Evolutionary conservation across 345 rosid species (phyloP).

Genomic region (Hirschfeldia incana): DNA sequence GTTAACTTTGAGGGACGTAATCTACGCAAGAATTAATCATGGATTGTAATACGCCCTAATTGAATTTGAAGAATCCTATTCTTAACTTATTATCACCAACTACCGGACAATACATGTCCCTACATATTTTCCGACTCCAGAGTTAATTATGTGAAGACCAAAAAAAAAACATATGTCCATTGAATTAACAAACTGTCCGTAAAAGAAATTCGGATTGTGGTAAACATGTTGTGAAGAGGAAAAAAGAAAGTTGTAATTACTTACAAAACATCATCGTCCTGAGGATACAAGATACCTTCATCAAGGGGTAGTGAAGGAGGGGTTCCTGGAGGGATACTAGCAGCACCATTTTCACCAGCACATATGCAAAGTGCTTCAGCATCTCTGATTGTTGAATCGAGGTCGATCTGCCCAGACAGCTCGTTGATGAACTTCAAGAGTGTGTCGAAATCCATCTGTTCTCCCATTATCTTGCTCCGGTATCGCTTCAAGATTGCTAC

Average conservation of each 20-base stretch:
- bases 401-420: slow-evolving; percentile 78
- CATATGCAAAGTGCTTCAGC: slow-evolving; percentile 93
- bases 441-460: slow-evolving; percentile 94
- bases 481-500: slow-evolving; percentile 89
- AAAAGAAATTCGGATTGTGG: slow-evolving; percentile 23
- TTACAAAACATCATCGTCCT: slow-evolving; percentile 70
- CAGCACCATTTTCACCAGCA: slow-evolving; percentile 93
- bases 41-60: slow-evolving; percentile 3
- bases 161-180: slow-evolving; percentile 2
- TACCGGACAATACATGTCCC: slow-evolving; percentile 1
- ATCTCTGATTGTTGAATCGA: slow-evolving; percentile 70
- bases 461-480: slow-evolving; percentile 84
- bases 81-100: slow-evolving; percentile 7
- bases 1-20: background rate
- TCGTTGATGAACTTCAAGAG: slow-evolving; percentile 93
- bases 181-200: slow-evolving; percentile 13
- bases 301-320: slow-evolving; percentile 83
- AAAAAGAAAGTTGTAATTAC: slow-evolving; percentile 25
- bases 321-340: slow-evolving; percentile 90
- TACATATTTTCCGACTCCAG: background rate
- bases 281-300: slow-evolving; percentile 53
- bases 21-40: slow-evolving; percentile 39
- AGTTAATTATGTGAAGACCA: background rate
- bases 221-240: slow-evolving; percentile 17
- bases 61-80: background rate